Base-by-base conservation (phyloP, 2,329 filamentous ascomycete species). In the Claviceps capensis region DNA sequence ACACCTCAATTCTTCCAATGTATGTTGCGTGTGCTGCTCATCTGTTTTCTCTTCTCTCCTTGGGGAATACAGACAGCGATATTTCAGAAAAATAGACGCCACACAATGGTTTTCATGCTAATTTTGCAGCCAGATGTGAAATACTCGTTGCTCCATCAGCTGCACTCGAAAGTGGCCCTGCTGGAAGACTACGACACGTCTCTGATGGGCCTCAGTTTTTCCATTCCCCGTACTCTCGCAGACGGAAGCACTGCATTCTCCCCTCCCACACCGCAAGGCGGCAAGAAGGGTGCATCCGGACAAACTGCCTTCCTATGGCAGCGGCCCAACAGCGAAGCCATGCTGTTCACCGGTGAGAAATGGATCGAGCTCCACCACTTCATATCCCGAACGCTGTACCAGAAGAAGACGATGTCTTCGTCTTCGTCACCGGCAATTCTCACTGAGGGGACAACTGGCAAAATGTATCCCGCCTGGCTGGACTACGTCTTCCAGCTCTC, bases 361-460 rank as follows among this genome's bases (percentile, higher is more conserved):
- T 98, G 93, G 93, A 71, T 79, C 13, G 87, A 95, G 59, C 76
- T 95, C 9, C 89, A 96, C 63, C 78, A 81, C 11, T 93, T 94
- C 59, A 76, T 94, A 2, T 79, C 85, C 11, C 75, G 78, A 47
- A 72, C 82, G 6, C 69, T 90, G 16, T 69, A 73, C 36, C 63
- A 63, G 17, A 69, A 72, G 43, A 65, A 67, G 38, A 50, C 57
- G 0, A 61, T 60, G n/a, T 59, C 67, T 7, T 58, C 65, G 1
- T 30, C 23, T 8, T 58, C 65, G 1, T 60, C 66, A 2, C 68
- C 73, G 1, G 58, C 67, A 1, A 62, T 76, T 7, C 57, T 77
- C 17, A 65, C 69, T 5, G 61, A 71, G 23, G 88, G 86, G 61
- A 57, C 75, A 11, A 74, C 89, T n/a, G 81, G 81, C 48, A 82